Conservation (phyloP, 257 asterid genomes). For the Solanum tarapatanum region DNA sequence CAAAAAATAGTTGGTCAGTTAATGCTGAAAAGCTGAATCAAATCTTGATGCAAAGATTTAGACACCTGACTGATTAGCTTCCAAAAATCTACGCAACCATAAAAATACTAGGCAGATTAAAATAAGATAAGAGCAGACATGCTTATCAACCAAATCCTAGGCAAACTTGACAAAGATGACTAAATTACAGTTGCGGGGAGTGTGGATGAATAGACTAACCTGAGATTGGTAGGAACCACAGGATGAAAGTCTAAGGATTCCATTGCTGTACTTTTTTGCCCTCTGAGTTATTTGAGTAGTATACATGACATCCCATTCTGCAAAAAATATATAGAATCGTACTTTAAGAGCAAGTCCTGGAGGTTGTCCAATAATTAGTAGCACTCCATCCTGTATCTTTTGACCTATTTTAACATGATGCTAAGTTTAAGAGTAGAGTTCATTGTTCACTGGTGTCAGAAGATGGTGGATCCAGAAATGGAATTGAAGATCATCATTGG, state of each 20-base stretch:
- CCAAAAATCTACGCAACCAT: neutral
- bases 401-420: neutral
- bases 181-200: neutral
- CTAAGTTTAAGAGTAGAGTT: neutral
- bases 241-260: slow-evolving; percentile 15
- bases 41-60: neutral
- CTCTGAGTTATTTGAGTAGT: slow-evolving; percentile 17
- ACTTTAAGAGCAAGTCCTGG: neutral
- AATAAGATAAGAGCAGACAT: neutral
- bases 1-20: neutral
- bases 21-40: neutral
- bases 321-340: neutral
- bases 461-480: neutral
- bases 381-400: neutral
- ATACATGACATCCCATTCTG: slow-evolving; percentile 30
- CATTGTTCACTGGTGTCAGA: neutral
- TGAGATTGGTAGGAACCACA: slow-evolving; percentile 16
- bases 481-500: neutral
- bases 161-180: neutral
- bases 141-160: neutral
- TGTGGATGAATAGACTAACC: slow-evolving; percentile 1
- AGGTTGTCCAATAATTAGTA: neutral
- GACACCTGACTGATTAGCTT: neutral
- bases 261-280: slow-evolving; percentile 11
- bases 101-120: neutral